Evolutionary conservation across 768 basidiomycete species (phyloP).

Genomic region (Calvatia gigantea): DNA sequence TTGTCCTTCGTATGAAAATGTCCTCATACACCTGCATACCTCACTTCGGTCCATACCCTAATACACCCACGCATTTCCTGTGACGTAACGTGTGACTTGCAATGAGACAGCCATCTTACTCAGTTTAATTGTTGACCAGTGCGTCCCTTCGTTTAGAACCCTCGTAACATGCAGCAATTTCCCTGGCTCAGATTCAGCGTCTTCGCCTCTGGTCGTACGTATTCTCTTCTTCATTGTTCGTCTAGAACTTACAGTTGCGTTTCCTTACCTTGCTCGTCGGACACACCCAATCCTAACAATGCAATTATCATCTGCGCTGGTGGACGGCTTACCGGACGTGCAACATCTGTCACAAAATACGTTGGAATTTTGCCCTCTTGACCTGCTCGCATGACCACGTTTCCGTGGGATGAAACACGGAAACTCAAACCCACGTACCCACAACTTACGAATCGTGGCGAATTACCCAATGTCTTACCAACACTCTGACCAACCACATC

Average conservation of each 20-base stretch:
- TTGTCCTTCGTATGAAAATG: slow-evolving; percentile 1
- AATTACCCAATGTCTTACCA: background rate
- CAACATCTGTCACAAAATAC: background rate
- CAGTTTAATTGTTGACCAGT: background rate
- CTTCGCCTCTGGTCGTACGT: slow-evolving; percentile 46
- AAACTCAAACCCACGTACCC: background rate
- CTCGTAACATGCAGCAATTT: slow-evolving; percentile 40
- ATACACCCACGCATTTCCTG: background rate
- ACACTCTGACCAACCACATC: background rate
- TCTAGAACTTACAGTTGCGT: slow-evolving; percentile 12
- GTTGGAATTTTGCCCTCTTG: background rate
- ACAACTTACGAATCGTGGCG: background rate
- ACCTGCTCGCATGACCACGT: background rate
- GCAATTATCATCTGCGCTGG: slow-evolving; percentile 5
- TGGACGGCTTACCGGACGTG: slow-evolving; percentile 4
- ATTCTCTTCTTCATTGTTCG: slow-evolving; percentile 4
- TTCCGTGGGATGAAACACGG: too few species aligned
- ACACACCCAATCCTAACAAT: slow-evolving; percentile 1
- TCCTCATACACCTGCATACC: slow-evolving; percentile 4
- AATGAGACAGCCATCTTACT: background rate
- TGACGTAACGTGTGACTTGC: slow-evolving; percentile 4
- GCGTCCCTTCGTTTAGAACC: background rate
- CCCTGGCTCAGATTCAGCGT: slow-evolving; percentile 56
- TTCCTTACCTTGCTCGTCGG: slow-evolving; percentile 1
- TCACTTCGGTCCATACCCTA: slow-evolving; percentile 3